Evolutionary conservation across 495 filamentous ascomycete genomes (phyloP).

Genomic region (Bathelium albidoporum): DNA sequence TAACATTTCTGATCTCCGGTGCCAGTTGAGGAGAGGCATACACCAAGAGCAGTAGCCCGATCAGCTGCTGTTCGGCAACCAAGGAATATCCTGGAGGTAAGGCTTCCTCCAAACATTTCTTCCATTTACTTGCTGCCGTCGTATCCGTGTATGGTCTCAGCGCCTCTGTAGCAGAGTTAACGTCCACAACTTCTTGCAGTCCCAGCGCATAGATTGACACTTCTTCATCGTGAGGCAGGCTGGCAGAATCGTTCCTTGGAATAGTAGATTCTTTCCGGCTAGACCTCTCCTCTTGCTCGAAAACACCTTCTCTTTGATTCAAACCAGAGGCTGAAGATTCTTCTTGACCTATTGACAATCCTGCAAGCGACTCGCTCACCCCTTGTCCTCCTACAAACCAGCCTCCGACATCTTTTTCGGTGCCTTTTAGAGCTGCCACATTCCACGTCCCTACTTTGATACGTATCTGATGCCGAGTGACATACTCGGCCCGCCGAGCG

Average conservation of each 20-base stretch:
- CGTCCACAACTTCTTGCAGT: conserved; percentile 83
- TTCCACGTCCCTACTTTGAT: conserved; percentile 95
- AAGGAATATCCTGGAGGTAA: conserved; percentile 68
- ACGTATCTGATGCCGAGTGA: conserved; percentile 53
- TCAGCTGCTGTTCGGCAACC: conserved; percentile 71
- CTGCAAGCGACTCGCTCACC: conserved; percentile 48
- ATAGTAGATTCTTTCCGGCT: conserved; percentile 31
- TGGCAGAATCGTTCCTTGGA: conserved; percentile 29
- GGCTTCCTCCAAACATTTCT: conserved; percentile 55
- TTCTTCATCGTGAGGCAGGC: conserved; percentile 43
- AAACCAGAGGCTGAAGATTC: neutral
- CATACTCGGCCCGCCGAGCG: conserved; percentile 68
- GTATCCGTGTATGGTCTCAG: conserved; percentile 65
- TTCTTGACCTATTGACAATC: conserved; percentile 31
- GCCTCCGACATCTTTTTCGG: conserved; percentile 71
- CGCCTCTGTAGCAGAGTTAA: conserved; percentile 56
- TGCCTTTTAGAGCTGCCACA: conserved; percentile 69
- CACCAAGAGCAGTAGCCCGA: conserved; percentile 75
- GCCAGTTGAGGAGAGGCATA: conserved; percentile 70
- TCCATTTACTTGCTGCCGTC: conserved; percentile 62
- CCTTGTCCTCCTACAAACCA: conserved; percentile 80
- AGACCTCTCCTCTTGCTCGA: conserved; percentile 34
- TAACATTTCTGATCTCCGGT: conserved; percentile 62
- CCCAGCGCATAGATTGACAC: conserved; percentile 84
- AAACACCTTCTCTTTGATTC: conserved; percentile 31